These are phyloP conservation scores for Fusarium tjaetaba DNA, from an alignment of 2,329 filamentous ascomycete genomes.

Conservation along the genomic window DNA sequence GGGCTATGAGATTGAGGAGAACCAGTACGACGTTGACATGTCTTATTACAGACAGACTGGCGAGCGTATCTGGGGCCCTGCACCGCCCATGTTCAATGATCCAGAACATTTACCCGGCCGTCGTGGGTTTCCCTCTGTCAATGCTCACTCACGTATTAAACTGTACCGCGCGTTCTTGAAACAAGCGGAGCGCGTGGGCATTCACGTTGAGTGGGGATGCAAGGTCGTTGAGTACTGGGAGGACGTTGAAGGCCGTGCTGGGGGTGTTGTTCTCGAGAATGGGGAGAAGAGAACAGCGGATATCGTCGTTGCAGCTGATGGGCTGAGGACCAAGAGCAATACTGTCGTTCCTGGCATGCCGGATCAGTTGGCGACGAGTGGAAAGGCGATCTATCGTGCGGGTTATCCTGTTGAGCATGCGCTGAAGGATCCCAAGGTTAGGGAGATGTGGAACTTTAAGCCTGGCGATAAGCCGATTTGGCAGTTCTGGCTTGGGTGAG, in stretches of 20 bases:
- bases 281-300: constrained; percentile 26
- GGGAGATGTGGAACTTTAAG: constrained; percentile 31
- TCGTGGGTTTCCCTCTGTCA: constrained; percentile 21
- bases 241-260: constrained; percentile 7
- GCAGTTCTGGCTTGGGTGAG: constrained; percentile 32
- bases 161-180: constrained; percentile 22
- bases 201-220: constrained; percentile 21
- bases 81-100: constrained; percentile 31
- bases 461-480: constrained; percentile 13
- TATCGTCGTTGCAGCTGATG: constrained; percentile 25
- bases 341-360: constrained; percentile 23
- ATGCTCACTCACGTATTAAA: constrained; percentile 21
- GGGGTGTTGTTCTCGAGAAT: constrained; percentile 21
- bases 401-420: constrained; percentile 26
- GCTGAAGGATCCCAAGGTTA: constrained; percentile 12
- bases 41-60: constrained; percentile 29
- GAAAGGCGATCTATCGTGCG: constrained; percentile 26
- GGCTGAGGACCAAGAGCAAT: constrained; percentile 18
- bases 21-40: constrained; percentile 31
- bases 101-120: constrained; percentile 6
- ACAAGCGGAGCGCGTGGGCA: constrained; percentile 15
- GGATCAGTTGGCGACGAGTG: neutral
- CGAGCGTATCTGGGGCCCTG: constrained; percentile 27
- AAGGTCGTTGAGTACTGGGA: constrained; percentile 31
- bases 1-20: constrained; percentile 30